A percentile compares a stretch with the other conserved stretches of the same genome.
Evolutionary conservation across 2,329 filamentous ascomycete species (phyloP).

Genomic region (Coleophoma crateriformis): DNA sequence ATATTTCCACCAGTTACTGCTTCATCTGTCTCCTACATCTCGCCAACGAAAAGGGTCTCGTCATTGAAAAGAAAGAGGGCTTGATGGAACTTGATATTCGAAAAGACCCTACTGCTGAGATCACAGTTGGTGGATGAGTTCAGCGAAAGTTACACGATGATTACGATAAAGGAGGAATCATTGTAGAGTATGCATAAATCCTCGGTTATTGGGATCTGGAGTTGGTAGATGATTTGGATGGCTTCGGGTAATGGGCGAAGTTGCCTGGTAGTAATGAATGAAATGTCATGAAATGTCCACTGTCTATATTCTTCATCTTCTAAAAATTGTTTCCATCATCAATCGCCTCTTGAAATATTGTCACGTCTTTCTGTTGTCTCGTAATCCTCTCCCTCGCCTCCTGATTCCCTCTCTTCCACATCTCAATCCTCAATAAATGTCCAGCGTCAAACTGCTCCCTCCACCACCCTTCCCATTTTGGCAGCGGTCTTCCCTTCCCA

Average conservation of each 20-base stretch:
- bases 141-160: too few species aligned
- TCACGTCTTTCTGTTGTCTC: conserved; percentile 1
- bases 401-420: conserved; percentile 50
- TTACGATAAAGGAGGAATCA: too few species aligned
- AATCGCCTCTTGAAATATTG: background rate
- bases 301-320: background rate
- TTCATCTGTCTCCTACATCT: conserved; percentile 80
- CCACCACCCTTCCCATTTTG: conserved; percentile 41
- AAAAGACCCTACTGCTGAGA: conserved; percentile 57
- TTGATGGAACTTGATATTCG: conserved; percentile 55
- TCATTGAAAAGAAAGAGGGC: conserved; percentile 46
- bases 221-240: background rate
- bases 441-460: conserved; percentile 45
- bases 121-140: conserved; percentile 28
- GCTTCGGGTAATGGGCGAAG: background rate
- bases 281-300: background rate
- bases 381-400: conserved; percentile 21
- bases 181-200: background rate
- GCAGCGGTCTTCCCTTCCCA: conserved; percentile 38
- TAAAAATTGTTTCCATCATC: background rate
- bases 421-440: conserved; percentile 47
- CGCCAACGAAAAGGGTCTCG: conserved; percentile 70
- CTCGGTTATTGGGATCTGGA: background rate
- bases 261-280: background rate
- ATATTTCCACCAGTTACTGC: conserved; percentile 89